Percentiles rank a stretch among this genome's conserved stretches.
These are phyloP conservation scores for Gastrolobium villosum DNA, from an alignment of 306 rosid genomes.

Conservation along the genomic window DNA sequence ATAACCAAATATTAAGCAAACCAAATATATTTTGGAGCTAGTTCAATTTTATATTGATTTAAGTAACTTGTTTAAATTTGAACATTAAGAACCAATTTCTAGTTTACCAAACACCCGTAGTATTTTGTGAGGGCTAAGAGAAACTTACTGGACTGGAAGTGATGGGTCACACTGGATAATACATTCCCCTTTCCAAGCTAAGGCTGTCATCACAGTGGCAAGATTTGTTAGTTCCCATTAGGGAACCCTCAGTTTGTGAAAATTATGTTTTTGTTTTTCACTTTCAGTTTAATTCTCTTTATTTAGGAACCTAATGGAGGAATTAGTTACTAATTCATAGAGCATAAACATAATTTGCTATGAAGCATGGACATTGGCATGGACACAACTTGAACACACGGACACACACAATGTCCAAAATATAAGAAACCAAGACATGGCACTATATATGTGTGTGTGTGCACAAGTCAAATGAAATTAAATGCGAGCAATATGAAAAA, in stretches of 20 bases:
- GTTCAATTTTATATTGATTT: not conserved
- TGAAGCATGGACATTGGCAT: no score
- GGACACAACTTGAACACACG: no score
- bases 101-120: conserved; percentile 4
- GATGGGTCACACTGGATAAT: not conserved
- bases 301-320: conserved; percentile 6
- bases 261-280: not conserved
- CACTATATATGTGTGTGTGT: no score
- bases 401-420: no score
- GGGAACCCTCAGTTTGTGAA: conserved; percentile 3
- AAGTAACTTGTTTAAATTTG: no score
- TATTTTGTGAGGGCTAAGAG: not conserved
- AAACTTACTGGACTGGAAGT: not conserved
- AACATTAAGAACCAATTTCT: not conserved
- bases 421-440: no score
- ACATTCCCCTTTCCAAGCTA: not conserved
- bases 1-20: not conserved
- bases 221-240: not conserved
- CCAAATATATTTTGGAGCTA: not conserved
- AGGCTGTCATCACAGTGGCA: not conserved
- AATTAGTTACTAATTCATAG: not conserved
- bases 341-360: not conserved
- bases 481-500: no score
- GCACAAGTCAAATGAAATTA: no score
- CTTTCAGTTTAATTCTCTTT: not conserved